A percentile compares a stretch with the other conserved stretches of the same genome.
Evolutionary conservation across 495 filamentous ascomycete genomes (phyloP).

Genomic region (Trichodelitschia bisporula): DNA sequence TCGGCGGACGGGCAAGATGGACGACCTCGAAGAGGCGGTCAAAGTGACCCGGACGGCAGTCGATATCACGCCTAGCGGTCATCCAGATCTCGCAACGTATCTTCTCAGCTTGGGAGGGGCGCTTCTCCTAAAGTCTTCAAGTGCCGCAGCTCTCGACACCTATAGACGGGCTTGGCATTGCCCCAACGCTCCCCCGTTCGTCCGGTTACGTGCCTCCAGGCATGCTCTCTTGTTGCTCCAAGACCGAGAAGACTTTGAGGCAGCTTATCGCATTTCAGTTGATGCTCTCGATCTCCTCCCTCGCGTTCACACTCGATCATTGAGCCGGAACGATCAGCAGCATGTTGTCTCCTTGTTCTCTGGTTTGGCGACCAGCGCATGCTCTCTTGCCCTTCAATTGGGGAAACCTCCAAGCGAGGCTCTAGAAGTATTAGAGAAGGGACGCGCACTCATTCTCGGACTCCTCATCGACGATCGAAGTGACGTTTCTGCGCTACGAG

Average conservation of each 20-base stretch:
- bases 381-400: conserved; percentile 3
- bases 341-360: conserved; percentile 6
- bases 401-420: conserved; percentile 1
- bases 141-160: conserved; percentile 3
- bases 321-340: conserved; percentile 5
- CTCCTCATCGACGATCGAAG: conserved; percentile 6
- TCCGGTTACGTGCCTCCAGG: background rate
- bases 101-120: conserved; percentile 7
- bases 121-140: conserved; percentile 1
- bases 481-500: conserved; percentile 5
- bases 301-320: conserved; percentile 4
- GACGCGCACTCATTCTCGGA: conserved; percentile 6
- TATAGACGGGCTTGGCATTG: conserved; percentile 1
- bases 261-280: background rate
- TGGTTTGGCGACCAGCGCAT: conserved; percentile 6
- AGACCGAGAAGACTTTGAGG: conserved; percentile 1
- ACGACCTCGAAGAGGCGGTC: conserved; percentile 8
- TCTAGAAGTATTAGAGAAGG: conserved; percentile 4
- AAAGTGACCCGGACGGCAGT: conserved; percentile 4
- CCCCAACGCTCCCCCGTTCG: background rate
- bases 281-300: conserved; percentile 3
- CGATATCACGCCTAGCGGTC: conserved; percentile 4
- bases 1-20: conserved; percentile 4
- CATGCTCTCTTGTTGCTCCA: conserved; percentile 1
- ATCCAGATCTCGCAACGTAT: conserved; percentile 5